phyloP scores from a whole-genome alignment of 805 yeast species.

The Yamadazyma insecticola region DNA sequence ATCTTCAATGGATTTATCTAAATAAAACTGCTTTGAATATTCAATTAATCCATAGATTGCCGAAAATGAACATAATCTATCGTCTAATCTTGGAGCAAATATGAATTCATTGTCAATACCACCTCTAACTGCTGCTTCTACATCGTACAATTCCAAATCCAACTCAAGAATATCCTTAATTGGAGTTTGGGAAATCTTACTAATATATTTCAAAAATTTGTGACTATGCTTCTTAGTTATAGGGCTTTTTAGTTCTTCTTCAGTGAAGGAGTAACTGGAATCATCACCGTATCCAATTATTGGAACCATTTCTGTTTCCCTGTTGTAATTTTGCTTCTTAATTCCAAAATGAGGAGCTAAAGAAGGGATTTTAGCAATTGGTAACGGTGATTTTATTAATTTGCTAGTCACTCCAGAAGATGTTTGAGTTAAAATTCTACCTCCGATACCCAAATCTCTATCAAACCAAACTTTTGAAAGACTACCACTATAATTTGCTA shows the following conservation, averaged over 20 bases:
- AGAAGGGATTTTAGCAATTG: slow-evolving; percentile 78
- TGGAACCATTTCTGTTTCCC: slow-evolving; percentile 75
- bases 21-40: slow-evolving; percentile 12
- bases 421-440: slow-evolving; percentile 56
- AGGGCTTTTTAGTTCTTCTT: slow-evolving; percentile 1
- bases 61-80: slow-evolving; percentile 36
- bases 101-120: slow-evolving; percentile 34
- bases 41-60: slow-evolving; percentile 31
- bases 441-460: slow-evolving; percentile 82
- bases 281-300: slow-evolving; percentile 59
- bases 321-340: slow-evolving; percentile 62
- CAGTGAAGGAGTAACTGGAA: not conserved
- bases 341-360: slow-evolving; percentile 88
- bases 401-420: slow-evolving; percentile 33
- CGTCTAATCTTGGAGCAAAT: slow-evolving; percentile 37
- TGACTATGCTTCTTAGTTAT: slow-evolving; percentile 20
- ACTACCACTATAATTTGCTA: slow-evolving; percentile 81
- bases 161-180: slow-evolving; percentile 23
- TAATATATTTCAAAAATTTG: slow-evolving; percentile 27
- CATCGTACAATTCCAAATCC: slow-evolving; percentile 35
- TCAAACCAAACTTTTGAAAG: slow-evolving; percentile 69
- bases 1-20: slow-evolving; percentile 10
- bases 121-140: slow-evolving; percentile 31
- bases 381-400: slow-evolving; percentile 56
- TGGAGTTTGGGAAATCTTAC: slow-evolving; percentile 16